Percentiles rank a stretch among this genome's conserved stretches.
These are phyloP conservation scores for Populus hybrid DNA, from an alignment of 441 rosid species.

Conservation along the genomic window DNA sequence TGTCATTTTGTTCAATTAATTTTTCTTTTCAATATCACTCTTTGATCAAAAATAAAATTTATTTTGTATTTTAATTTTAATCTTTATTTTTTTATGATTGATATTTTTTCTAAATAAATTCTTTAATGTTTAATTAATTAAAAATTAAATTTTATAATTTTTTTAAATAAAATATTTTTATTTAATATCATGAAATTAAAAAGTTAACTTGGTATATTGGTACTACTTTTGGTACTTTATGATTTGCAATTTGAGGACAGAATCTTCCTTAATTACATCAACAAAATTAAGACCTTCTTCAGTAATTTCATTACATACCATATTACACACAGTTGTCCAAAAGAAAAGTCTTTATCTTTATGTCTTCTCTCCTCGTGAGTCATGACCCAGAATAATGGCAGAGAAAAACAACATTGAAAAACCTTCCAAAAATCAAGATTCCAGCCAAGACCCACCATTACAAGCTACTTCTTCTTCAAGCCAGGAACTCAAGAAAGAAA, in stretches of 20 bases:
- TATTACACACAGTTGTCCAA: not conserved
- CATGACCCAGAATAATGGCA: not conserved
- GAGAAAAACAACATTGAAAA: not conserved
- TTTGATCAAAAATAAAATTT: too few relatives aligned
- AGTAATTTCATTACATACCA: not conserved
- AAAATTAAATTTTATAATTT: too few relatives aligned
- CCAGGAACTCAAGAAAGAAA: constrained; percentile 4
- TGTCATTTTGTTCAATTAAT: too few relatives aligned
- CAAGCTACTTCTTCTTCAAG: not conserved
- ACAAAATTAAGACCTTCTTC: not conserved
- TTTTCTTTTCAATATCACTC: too few relatives aligned
- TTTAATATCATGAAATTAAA: too few relatives aligned
- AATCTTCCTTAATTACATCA: not conserved
- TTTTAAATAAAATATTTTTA: too few relatives aligned
- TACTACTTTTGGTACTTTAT: not conserved
- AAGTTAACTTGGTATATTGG: too few relatives aligned
- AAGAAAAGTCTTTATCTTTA: not conserved
- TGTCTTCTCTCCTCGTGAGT: not conserved
- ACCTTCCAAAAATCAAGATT: constrained; percentile 3
- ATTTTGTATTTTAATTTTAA: too few relatives aligned
- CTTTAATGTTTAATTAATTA: too few relatives aligned
- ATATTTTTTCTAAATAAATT: too few relatives aligned
- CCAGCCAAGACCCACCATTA: constrained; percentile 15
- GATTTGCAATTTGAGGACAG: not conserved
- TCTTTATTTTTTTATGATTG: too few relatives aligned